Evolutionary conservation across 2,329 filamentous ascomycete species (phyloP).

Genomic region (Phialocephala sp.): DNA sequence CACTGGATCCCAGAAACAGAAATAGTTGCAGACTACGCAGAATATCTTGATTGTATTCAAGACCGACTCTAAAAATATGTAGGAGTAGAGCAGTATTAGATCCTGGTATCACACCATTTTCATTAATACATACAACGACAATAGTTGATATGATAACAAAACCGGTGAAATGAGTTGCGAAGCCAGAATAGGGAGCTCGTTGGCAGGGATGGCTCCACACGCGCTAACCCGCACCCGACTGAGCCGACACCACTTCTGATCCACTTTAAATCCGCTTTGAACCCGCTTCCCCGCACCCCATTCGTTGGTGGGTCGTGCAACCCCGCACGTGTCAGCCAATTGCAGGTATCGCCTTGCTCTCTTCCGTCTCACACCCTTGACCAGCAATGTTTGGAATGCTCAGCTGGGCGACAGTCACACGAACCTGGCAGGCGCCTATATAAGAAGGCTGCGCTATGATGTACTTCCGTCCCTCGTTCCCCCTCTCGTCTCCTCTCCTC

Average conservation of each 20-base stretch:
- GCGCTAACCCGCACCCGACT: neutral
- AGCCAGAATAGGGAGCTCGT: no score
- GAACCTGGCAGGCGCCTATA: neutral
- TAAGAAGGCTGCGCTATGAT: neutral
- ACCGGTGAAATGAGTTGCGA: no score
- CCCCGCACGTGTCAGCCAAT: constrained; percentile 5
- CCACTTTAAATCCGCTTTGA: neutral
- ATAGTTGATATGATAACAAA: no score
- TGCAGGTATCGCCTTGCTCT: no score
- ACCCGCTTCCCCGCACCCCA: constrained; percentile 6
- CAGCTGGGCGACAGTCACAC: neutral
- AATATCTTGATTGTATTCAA: no score
- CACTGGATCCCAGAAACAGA: no score
- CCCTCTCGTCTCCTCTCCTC: neutral
- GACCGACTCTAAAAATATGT: no score
- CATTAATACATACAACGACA: no score
- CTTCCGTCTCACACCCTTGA: neutral
- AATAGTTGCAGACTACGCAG: no score
- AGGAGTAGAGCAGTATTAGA: no score
- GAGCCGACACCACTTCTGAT: no score
- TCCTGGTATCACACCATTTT: no score
- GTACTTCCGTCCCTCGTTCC: neutral
- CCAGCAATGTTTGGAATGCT: constrained; percentile 8
- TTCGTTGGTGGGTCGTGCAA: neutral
- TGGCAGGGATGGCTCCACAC: neutral